Conservation (phyloP, 768 basidiomycete genomes). For the Mycena filopes region DNA sequence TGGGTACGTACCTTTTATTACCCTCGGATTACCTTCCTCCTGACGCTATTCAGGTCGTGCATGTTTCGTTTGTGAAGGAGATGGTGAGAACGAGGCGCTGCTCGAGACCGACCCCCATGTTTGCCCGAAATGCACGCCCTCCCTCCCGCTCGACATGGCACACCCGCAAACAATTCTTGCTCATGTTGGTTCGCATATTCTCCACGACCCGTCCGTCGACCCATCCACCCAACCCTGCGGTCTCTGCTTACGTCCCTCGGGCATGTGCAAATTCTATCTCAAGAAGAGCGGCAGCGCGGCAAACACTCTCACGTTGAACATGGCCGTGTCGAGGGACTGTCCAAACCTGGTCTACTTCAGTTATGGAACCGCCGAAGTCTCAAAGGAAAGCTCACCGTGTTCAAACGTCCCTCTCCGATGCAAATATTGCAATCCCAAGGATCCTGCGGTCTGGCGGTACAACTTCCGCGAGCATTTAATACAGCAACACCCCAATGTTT, state of each 20-base stretch:
- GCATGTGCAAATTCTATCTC: background rate
- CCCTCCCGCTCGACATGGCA: background rate
- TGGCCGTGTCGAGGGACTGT: background rate
- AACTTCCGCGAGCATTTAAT: conserved; percentile 10
- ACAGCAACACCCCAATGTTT: background rate
- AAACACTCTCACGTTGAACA: background rate
- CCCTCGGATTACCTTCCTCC: no score
- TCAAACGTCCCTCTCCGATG: conserved; percentile 22
- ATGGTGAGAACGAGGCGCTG: background rate
- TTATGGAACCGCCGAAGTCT: background rate
- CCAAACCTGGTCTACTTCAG: background rate
- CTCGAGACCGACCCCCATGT: background rate
- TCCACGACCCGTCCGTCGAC: conserved; percentile 33
- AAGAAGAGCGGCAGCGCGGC: background rate
- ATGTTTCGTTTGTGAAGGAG: conserved; percentile 15
- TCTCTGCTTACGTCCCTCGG: conserved; percentile 36
- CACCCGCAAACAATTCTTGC: conserved; percentile 39
- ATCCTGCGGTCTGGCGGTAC: conserved; percentile 20
- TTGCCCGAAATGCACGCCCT: background rate
- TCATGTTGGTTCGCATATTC: conserved; percentile 43
- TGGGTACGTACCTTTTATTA: background rate
- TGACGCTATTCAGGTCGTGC: background rate
- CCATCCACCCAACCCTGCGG: conserved; percentile 37
- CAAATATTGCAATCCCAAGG: background rate
- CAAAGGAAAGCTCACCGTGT: background rate